Conservation (phyloP, 768 basidiomycete genomes). For the Pholiota conissans region DNA sequence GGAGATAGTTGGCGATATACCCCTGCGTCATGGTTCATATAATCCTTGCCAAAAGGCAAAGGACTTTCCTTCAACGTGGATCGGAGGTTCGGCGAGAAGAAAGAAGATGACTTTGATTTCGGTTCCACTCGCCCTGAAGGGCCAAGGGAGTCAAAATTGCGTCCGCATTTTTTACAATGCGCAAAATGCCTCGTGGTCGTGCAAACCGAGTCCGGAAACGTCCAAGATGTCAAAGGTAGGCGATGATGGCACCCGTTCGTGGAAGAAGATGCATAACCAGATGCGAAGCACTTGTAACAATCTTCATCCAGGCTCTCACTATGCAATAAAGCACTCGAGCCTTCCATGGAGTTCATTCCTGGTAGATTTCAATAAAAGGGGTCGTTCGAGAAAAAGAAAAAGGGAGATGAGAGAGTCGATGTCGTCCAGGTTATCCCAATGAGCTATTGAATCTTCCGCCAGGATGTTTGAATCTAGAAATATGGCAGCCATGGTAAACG, state of each 20-base stretch:
- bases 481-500: not conserved
- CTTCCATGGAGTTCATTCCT: not conserved
- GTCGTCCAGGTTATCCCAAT: not conserved
- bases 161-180: not conserved
- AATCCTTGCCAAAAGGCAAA: not conserved
- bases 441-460: conserved; percentile 1
- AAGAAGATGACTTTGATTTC: not conserved
- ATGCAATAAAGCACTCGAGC: not conserved
- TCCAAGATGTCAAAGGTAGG: not conserved
- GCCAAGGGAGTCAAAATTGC: not conserved
- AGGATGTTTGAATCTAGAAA: not conserved
- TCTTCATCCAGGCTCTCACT: not conserved
- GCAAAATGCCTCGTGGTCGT: not conserved
- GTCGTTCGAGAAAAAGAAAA: not conserved
- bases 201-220: not conserved
- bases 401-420: not conserved
- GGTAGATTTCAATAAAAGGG: not conserved
- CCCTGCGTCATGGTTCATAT: not conserved
- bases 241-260: not conserved
- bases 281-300: not conserved
- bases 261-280: not conserved
- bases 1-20: not conserved
- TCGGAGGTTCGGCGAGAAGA: not conserved
- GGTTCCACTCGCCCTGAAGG: not conserved
- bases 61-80: not conserved